Percentiles rank a stretch among this genome's conserved stretches.
These are phyloP conservation scores for Medicago arabica DNA, from an alignment of 306 rosid genomes.

Conservation along the genomic window DNA sequence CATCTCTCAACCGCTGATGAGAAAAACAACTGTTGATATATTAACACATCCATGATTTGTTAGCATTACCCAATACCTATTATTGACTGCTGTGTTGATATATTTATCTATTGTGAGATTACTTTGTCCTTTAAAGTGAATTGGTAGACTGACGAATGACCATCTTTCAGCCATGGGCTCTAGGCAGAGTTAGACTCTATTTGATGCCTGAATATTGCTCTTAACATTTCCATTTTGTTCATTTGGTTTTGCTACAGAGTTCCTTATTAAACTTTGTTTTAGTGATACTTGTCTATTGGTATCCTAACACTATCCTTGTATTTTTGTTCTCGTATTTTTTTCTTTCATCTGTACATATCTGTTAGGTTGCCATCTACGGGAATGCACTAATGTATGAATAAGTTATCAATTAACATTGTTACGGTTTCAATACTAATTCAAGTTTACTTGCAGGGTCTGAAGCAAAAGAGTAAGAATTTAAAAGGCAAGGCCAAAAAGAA, in stretches of 20 bases:
- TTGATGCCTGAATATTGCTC: neutral
- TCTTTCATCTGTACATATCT: neutral
- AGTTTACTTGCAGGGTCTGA: conserved; percentile 66
- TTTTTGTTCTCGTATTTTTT: neutral
- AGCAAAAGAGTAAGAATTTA: conserved; percentile 63
- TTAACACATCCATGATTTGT: neutral
- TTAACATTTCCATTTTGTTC: neutral
- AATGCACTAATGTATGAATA: neutral
- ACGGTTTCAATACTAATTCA: conserved; percentile 37
- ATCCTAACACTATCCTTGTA: neutral
- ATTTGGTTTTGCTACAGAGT: conserved; percentile 5
- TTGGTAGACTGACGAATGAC: neutral
- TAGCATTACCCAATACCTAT: neutral
- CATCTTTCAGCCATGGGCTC: neutral
- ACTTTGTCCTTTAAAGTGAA: neutral
- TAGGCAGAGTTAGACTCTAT: conserved; percentile 5
- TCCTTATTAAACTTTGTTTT: neutral
- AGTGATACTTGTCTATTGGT: neutral
- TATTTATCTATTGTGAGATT: conserved; percentile 9
- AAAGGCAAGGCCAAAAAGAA: conserved; percentile 72
- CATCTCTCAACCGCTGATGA: neutral
- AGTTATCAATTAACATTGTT: neutral
- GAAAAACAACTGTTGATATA: neutral
- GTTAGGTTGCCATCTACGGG: neutral
- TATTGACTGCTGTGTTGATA: neutral